A percentile compares a stretch with the other conserved stretches of the same genome.
Evolutionary conservation across 371 early-diverging fungal genomes (phyloP).

Genomic region (Syncephalastrum sp.): DNA sequence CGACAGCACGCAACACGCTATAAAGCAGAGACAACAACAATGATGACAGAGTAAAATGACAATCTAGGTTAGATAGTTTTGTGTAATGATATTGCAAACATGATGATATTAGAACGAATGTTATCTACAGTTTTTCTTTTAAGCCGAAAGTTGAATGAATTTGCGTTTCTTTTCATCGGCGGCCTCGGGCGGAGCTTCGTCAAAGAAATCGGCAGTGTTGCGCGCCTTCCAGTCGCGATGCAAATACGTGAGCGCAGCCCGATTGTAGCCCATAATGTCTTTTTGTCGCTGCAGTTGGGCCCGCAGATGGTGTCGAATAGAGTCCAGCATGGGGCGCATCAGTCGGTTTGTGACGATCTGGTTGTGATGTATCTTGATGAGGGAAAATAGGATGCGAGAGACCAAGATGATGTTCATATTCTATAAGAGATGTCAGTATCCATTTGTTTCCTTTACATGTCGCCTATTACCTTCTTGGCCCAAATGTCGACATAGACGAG

Average conservation of each 20-base stretch:
- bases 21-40: background rate
- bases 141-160: conserved; percentile 48
- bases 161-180: conserved; percentile 73
- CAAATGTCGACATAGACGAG: conserved; percentile 75
- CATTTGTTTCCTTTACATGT: background rate
- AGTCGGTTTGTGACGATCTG: conserved; percentile 77
- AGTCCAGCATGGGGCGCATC: conserved; percentile 76
- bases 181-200: conserved; percentile 52
- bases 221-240: conserved; percentile 72
- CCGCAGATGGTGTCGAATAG: conserved; percentile 67
- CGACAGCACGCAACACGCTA: no score
- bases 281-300: conserved; percentile 66
- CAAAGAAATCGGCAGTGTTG: conserved; percentile 74
- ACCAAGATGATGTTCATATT: conserved; percentile 76
- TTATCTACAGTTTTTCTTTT: conserved; percentile 4
- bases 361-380: conserved; percentile 82
- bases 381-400: conserved; percentile 77
- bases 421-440: conserved; percentile 27
- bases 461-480: conserved; percentile 65
- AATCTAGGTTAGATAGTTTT: background rate
- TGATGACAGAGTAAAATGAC: conserved; percentile 1
- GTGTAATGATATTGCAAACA: no score
- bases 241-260: conserved; percentile 70
- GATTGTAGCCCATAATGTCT: conserved; percentile 76
- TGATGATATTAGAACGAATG: conserved; percentile 1